These are phyloP conservation scores for Yarrowia osloensis DNA, from an alignment of 805 yeast genomes.

Conservation along the genomic window DNA sequence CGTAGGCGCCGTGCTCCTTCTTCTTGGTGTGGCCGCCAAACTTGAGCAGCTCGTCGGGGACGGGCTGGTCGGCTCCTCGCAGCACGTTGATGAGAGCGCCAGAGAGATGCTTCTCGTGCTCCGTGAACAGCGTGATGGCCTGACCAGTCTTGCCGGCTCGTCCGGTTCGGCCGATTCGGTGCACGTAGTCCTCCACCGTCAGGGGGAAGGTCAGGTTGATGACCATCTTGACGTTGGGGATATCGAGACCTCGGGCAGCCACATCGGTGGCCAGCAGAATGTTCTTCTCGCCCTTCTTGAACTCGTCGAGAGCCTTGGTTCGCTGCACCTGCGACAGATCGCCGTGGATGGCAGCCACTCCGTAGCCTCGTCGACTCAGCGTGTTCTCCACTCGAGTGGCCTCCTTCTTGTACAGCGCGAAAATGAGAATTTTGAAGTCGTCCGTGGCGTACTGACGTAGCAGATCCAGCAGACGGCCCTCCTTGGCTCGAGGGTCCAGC, in stretches of 20 bases:
- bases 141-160: constrained; percentile 95
- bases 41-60: constrained; percentile 90
- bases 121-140: constrained; percentile 95
- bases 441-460: constrained; percentile 64
- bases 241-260: constrained; percentile 96
- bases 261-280: constrained; percentile 95
- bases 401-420: constrained; percentile 95
- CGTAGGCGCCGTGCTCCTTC: constrained; percentile 97
- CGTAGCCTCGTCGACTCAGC: constrained; percentile 69
- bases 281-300: constrained; percentile 76
- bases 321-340: constrained; percentile 92
- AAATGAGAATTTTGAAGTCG: constrained; percentile 82
- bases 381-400: constrained; percentile 86
- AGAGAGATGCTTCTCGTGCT: constrained; percentile 91
- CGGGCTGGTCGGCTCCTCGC: constrained; percentile 91
- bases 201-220: constrained; percentile 94
- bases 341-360: constrained; percentile 94
- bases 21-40: constrained; percentile 98
- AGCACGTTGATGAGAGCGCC: constrained; percentile 92
- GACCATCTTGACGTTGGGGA: constrained; percentile 94
- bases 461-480: constrained; percentile 68
- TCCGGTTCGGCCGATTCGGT: constrained; percentile 97
- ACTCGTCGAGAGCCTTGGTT: constrained; percentile 79
- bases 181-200: constrained; percentile 95
- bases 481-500: constrained; percentile 78